A percentile compares a stretch with the other conserved stretches of the same genome.
phyloP scores from a whole-genome alignment of 805 yeast genomes.

The Candida suzukii region DNA sequence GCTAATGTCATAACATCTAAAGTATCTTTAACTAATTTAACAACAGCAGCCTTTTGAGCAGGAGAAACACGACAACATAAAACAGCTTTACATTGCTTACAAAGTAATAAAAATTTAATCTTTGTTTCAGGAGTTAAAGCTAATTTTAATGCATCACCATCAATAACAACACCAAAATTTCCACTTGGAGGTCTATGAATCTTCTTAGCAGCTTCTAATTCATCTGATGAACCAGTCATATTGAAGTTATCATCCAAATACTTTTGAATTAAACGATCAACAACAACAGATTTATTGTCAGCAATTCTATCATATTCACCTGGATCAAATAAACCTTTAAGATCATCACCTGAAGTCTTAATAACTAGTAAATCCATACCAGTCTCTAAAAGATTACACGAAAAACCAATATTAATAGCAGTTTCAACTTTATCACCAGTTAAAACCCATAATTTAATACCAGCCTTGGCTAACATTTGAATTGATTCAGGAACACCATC shows the following conservation, averaged over 20 bases:
- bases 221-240: constrained; percentile 34
- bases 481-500: constrained; percentile 75
- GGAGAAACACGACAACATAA: constrained; percentile 82
- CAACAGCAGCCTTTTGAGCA: constrained; percentile 74
- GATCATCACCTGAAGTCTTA: constrained; percentile 53
- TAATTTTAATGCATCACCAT: constrained; percentile 55
- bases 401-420: constrained; percentile 76
- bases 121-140: constrained; percentile 3
- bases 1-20: constrained; percentile 73
- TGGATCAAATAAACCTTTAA: constrained; percentile 25
- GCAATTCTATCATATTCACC: constrained; percentile 9
- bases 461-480: constrained; percentile 58
- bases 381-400: constrained; percentile 62
- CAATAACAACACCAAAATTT: constrained; percentile 56
- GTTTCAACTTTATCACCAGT: constrained; percentile 83
- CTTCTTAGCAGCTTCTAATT: constrained; percentile 40
- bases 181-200: constrained; percentile 63
- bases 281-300: constrained; percentile 14
- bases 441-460: constrained; percentile 76
- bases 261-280: constrained; percentile 29
- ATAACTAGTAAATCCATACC: constrained; percentile 65
- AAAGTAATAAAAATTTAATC: constrained; percentile 58
- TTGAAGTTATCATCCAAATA: constrained; percentile 43
- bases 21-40: constrained; percentile 53
- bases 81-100: constrained; percentile 75